These are phyloP conservation scores for Xylaria sp. DNA, from an alignment of 2,329 filamentous ascomycete genomes.

Conservation along the genomic window DNA sequence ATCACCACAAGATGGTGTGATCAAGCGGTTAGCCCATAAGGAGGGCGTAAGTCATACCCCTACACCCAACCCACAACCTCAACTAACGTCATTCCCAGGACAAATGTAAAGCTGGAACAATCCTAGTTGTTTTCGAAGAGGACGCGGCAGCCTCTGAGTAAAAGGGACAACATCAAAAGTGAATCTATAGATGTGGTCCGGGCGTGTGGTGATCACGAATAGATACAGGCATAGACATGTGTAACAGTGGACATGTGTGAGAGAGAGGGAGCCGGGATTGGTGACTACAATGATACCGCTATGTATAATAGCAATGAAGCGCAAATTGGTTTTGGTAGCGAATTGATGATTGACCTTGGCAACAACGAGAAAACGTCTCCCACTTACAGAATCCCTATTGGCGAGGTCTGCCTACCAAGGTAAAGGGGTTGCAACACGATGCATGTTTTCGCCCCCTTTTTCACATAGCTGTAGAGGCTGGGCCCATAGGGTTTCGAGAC, in stretches of 20 bases:
- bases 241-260: not conserved
- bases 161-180: not conserved
- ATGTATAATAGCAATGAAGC: too few relatives aligned
- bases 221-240: not conserved
- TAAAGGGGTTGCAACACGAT: too few relatives aligned
- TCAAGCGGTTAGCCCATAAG: slow-evolving; percentile 68
- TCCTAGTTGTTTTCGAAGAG: slow-evolving; percentile 68
- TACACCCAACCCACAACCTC: not conserved
- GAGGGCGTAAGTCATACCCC: slow-evolving; percentile 55
- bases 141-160: slow-evolving; percentile 21
- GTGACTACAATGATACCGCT: not conserved
- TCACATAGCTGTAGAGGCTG: too few relatives aligned
- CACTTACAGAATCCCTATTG: too few relatives aligned
- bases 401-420: too few relatives aligned
- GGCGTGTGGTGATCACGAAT: not conserved
- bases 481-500: too few relatives aligned
- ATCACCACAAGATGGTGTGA: slow-evolving; percentile 65
- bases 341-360: too few relatives aligned
- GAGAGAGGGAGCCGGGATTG: not conserved
- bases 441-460: too few relatives aligned
- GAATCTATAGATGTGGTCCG: too few relatives aligned
- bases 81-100: slow-evolving; percentile 44
- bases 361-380: too few relatives aligned
- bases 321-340: too few relatives aligned
- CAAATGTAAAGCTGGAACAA: slow-evolving; percentile 71